phyloP scores from a whole-genome alignment of 2,329 filamentous ascomycete species.

The Colletotrichum sp. region DNA sequence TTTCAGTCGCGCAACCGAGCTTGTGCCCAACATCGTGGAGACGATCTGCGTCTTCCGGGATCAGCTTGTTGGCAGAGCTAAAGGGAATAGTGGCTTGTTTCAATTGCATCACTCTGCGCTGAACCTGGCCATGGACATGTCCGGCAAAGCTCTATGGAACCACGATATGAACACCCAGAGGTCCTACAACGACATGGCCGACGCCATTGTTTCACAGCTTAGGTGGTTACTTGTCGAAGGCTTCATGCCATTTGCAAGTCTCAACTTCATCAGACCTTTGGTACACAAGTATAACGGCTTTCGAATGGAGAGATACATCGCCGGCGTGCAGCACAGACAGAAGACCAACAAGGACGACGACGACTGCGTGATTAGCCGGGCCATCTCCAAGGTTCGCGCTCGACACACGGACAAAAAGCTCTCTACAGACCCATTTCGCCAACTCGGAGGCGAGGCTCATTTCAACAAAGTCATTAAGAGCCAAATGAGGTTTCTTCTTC shows the following conservation, averaged over 20 bases:
- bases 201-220: neutral
- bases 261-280: neutral
- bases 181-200: neutral
- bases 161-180: slow-evolving; percentile 2
- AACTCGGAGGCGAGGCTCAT: neutral
- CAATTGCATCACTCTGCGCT: neutral
- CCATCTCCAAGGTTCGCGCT: neutral
- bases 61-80: neutral
- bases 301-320: slow-evolving; percentile 1
- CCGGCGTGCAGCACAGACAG: neutral
- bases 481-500: slow-evolving; percentile 35
- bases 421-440: neutral
- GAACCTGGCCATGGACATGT: slow-evolving; percentile 3
- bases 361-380: neutral
- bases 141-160: neutral
- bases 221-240: neutral
- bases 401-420: neutral
- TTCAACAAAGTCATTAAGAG: neutral
- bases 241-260: neutral
- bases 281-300: slow-evolving; percentile 7
- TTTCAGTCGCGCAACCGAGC: neutral
- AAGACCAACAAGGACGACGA: neutral
- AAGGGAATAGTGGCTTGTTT: neutral
- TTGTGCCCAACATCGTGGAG: neutral
- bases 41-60: neutral